A percentile compares a stretch with the other conserved stretches of the same genome.
Conservation (phyloP, 2,329 filamentous ascomycete genomes). For the Alternaria ethzedia region DNA sequence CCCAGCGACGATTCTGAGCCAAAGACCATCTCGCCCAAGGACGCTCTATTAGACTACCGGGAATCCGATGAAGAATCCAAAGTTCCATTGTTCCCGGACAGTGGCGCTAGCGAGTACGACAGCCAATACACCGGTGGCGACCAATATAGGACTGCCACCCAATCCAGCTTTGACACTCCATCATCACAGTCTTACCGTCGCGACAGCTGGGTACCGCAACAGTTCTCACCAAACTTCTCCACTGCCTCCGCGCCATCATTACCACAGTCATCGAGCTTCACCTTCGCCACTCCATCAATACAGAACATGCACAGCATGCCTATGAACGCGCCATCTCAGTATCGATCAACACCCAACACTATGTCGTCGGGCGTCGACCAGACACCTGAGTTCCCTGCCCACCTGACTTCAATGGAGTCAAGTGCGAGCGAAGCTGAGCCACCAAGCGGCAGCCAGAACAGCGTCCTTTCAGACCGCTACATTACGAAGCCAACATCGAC, state of each 20-base stretch:
- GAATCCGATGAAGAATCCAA: slow-evolving; percentile 73
- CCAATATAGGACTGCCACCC: slow-evolving; percentile 47
- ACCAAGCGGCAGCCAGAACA: slow-evolving; percentile 51
- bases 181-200: slow-evolving; percentile 41
- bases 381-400: slow-evolving; percentile 65
- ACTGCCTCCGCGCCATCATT: slow-evolving; percentile 38
- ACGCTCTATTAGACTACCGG: slow-evolving; percentile 84
- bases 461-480: slow-evolving; percentile 33
- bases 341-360: slow-evolving; percentile 37
- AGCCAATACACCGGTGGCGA: slow-evolving; percentile 52
- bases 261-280: slow-evolving; percentile 49
- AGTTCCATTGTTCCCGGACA: slow-evolving; percentile 75
- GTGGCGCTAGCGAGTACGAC: slow-evolving; percentile 61
- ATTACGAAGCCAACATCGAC: slow-evolving; percentile 66
- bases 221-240: slow-evolving; percentile 44
- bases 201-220: slow-evolving; percentile 45
- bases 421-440: slow-evolving; percentile 61
- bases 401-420: slow-evolving; percentile 67
- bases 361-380: slow-evolving; percentile 46
- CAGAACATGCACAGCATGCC: slow-evolving; percentile 41
- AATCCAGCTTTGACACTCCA: slow-evolving; percentile 45
- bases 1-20: slow-evolving; percentile 54
- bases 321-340: slow-evolving; percentile 44
- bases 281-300: slow-evolving; percentile 55
- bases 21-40: slow-evolving; percentile 93